Conservation (phyloP, 2,329 filamentous ascomycete genomes). For the Penicillium vulpinum region DNA sequence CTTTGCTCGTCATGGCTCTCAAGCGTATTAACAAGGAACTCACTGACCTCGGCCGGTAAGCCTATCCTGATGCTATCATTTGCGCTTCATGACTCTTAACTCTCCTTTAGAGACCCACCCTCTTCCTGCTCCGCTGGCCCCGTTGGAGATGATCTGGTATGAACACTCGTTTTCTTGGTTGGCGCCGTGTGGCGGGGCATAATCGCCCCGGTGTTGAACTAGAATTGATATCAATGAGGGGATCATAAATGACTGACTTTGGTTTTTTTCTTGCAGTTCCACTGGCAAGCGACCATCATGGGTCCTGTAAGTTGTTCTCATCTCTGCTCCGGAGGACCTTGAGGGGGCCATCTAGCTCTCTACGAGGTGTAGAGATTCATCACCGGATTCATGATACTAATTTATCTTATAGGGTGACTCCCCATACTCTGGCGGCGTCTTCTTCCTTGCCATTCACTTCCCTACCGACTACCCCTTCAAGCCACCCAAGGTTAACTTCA, state of each 20-base stretch:
- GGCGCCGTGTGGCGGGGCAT: slow-evolving; percentile 26
- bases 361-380: neutral
- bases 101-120: slow-evolving; percentile 77
- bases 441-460: slow-evolving; percentile 99
- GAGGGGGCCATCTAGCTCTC: neutral
- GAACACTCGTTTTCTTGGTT: slow-evolving; percentile 34
- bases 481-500: slow-evolving; percentile 99
- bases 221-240: slow-evolving; percentile 3
- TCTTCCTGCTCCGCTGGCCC: slow-evolving; percentile 98
- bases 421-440: slow-evolving; percentile 96
- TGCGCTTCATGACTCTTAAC: slow-evolving; percentile 23
- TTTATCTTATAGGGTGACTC: slow-evolving; percentile 71
- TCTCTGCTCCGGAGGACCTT: slow-evolving; percentile 1
- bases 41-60: slow-evolving; percentile 54
- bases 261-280: slow-evolving; percentile 66
- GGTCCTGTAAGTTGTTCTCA: slow-evolving; percentile 74
- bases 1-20: slow-evolving; percentile 47
- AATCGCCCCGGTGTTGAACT: slow-evolving; percentile 4
- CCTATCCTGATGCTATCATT: slow-evolving; percentile 10
- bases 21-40: slow-evolving; percentile 58
- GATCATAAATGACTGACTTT: slow-evolving; percentile 29
- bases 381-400: slow-evolving; percentile 32
- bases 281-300: slow-evolving; percentile 99
- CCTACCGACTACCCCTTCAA: slow-evolving; percentile 99
- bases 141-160: slow-evolving; percentile 95